phyloP scores from a whole-genome alignment of 345 rosid species.

The Euclidium syriacum region DNA sequence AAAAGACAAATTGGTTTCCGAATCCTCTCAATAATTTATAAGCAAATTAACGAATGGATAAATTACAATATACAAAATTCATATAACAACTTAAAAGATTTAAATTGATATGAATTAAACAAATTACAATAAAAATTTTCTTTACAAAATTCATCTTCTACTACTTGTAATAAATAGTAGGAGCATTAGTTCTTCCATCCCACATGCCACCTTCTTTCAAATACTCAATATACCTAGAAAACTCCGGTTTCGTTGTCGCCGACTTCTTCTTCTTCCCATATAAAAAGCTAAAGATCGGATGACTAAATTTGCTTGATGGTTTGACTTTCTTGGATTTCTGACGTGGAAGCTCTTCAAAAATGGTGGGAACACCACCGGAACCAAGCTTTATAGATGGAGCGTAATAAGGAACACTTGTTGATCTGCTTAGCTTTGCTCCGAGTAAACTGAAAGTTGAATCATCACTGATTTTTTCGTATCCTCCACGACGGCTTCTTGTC shows the following conservation, averaged over 20 bases:
- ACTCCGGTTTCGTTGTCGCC: slow-evolving; percentile 32
- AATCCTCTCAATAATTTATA: too few relatives aligned
- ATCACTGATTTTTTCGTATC: slow-evolving; percentile 45
- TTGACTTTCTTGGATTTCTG: slow-evolving; percentile 29
- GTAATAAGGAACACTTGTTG: slow-evolving; percentile 31
- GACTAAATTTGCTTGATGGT: slow-evolving; percentile 37
- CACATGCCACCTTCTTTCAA: slow-evolving; percentile 47
- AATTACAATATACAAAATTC: not conserved
- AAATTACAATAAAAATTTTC: not conserved
- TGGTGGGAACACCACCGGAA: slow-evolving; percentile 16
- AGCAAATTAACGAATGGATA: not conserved
- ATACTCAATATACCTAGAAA: slow-evolving; percentile 34
- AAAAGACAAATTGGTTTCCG: too few relatives aligned
- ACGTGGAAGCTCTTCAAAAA: slow-evolving; percentile 28
- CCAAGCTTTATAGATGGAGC: slow-evolving; percentile 31
- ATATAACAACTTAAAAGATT: not conserved
- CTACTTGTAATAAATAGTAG: slow-evolving; percentile 48
- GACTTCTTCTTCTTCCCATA: slow-evolving; percentile 29
- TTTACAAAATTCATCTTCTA: not conserved
- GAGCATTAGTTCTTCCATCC: slow-evolving; percentile 46
- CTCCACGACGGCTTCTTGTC: slow-evolving; percentile 34
- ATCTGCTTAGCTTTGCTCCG: slow-evolving; percentile 30
- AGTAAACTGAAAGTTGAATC: slow-evolving; percentile 33
- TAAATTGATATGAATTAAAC: not conserved
- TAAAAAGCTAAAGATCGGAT: slow-evolving; percentile 28